Evolutionary conservation across 2,329 filamentous ascomycete genomes (phyloP), one percentile per base, ranked within the genome.

Genomic region (Neonectria hederae): DNA sequence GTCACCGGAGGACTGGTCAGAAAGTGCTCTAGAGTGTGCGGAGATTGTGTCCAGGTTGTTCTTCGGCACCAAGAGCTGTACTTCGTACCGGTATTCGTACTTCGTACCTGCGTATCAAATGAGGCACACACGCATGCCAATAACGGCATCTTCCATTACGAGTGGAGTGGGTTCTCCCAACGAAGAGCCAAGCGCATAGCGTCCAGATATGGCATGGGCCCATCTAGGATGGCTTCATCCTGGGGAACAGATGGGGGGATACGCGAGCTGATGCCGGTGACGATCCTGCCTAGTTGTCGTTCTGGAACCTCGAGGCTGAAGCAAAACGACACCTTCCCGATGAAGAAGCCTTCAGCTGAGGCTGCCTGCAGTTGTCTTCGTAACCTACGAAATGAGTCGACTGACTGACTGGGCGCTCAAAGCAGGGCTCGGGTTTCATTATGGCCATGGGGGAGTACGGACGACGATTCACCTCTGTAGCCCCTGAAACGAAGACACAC

Each of bases 251-350:
- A 49, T 54, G 48, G 52, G 51, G 59, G 58, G 55, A 54, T 48
- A 54, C 53, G 53, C 60, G 55, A 54, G 60, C 62, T 61, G 56
- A 65, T 60, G 57, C 53, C 60, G 56, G 62, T 57, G 62, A 56
- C 59, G 59, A 63, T 59, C 59, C 51, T 59, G 43, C 51, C 53
- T 59, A 43, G 40, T 64, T 22, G 24, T 45, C 19, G 54, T 72
- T 59, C 66, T 67, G 59, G 68, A 65, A 63, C 51, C 32, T 62
- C 59, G 32, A 70, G 58, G 35, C 66, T 65, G 63, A 67, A 64
- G 64, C 52, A 65, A 61, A 63, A 67, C 61, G 40, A 53, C 46
- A 62, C 63, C 46, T 68, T 68, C 53, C 62, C 62, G 53, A 65
- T 64, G 59, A 70, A 38, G 59, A 67, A 52, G 51, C 26, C 42